Percentiles rank a stretch among this genome's conserved stretches.
phyloP scores from a whole-genome alignment of 208 protist genomes.

The Kentomonas sorsogonicus region DNA sequence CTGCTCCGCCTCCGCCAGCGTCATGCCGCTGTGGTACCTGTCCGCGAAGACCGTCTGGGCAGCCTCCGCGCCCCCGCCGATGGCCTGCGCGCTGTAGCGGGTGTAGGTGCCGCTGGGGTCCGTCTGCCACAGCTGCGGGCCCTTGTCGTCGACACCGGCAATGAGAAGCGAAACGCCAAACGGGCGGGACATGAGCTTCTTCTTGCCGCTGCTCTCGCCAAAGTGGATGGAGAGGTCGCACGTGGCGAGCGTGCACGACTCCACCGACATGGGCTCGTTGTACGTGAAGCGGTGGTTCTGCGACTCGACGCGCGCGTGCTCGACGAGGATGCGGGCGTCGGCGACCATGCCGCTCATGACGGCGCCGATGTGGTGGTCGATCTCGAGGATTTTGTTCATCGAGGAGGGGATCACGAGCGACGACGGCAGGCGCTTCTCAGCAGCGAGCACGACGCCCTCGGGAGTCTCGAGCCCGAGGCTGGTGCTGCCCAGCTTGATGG shows the following conservation, averaged over 20 bases:
- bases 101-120: constrained; percentile 97
- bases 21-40: constrained; percentile 96
- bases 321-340: constrained; percentile 98
- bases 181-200: constrained; percentile 93
- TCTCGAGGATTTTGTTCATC: constrained; percentile 98
- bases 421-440: constrained; percentile 99
- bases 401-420: constrained; percentile 94
- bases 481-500: constrained; percentile 96
- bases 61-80: constrained; percentile 97
- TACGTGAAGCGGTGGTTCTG: constrained; percentile 99
- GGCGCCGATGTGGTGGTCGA: constrained; percentile 94
- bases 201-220: constrained; percentile 91
- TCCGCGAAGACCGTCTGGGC: constrained; percentile 97
- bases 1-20: constrained; percentile 94
- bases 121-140: constrained; percentile 96
- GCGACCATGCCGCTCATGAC: constrained; percentile 98
- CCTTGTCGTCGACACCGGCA: constrained; percentile 96
- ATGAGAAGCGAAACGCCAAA: constrained; percentile 99
- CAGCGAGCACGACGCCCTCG: constrained; percentile 98
- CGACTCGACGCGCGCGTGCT: constrained; percentile 97
- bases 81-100: constrained; percentile 97
- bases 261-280: constrained; percentile 97
- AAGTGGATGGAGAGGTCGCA: constrained; percentile 98
- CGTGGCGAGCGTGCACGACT: constrained; percentile 95
- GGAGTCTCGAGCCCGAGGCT: constrained; percentile 97